Evolutionary conservation across 257 asterid genomes (phyloP).

Genomic region (Thymus mandschuricus): DNA sequence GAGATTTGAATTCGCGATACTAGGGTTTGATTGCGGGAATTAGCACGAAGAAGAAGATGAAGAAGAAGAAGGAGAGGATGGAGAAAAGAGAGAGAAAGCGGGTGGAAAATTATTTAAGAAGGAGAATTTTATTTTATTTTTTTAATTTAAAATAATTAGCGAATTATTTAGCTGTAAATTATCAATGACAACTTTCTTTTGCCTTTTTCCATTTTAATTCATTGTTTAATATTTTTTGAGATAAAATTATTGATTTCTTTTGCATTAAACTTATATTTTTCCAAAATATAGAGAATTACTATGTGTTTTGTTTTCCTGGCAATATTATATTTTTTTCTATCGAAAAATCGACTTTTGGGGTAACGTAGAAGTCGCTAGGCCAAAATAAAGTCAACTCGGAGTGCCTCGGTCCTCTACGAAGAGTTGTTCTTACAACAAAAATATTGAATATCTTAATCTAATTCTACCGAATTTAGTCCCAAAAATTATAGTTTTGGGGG

Average conservation of each 20-base stretch:
- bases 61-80: conserved; percentile 12
- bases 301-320: too few species aligned
- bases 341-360: neutral
- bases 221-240: neutral
- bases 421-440: neutral
- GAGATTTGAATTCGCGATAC: neutral
- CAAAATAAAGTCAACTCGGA: neutral
- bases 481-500: too few species aligned
- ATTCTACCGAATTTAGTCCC: neutral
- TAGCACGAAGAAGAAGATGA: neutral
- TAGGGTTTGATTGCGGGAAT: conserved; percentile 26
- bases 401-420: conserved; percentile 10
- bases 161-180: too few species aligned
- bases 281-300: too few species aligned
- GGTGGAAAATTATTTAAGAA: neutral
- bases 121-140: neutral
- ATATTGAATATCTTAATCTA: neutral
- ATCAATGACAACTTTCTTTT: too few species aligned
- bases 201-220: neutral
- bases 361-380: too few species aligned
- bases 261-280: neutral
- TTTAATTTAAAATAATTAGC: too few species aligned
- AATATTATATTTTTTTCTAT: too few species aligned
- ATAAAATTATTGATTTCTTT: neutral
- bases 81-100: conserved; percentile 15